phyloP scores from a whole-genome alignment of 345 rosid species.

The Rhodamnia rubescens region DNA sequence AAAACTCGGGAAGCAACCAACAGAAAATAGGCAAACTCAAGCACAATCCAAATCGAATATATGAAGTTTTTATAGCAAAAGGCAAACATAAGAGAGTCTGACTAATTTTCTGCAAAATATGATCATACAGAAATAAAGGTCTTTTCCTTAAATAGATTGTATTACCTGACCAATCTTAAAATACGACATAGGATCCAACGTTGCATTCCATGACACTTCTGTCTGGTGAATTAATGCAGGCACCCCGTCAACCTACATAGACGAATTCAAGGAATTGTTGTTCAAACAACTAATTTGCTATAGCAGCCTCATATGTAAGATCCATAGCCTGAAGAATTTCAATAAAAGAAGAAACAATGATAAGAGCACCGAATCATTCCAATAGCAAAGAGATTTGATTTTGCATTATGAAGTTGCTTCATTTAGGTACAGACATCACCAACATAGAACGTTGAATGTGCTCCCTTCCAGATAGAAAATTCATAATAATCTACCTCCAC shows the following conservation, averaged over 20 bases:
- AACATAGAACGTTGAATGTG: background rate
- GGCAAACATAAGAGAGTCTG: background rate
- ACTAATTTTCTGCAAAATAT: background rate
- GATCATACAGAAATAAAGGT: background rate
- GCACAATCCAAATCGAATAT: background rate
- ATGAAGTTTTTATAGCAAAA: background rate
- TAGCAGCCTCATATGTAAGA: background rate
- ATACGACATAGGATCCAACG: constrained; percentile 74
- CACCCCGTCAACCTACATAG: constrained; percentile 63
- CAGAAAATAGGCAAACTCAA: background rate
- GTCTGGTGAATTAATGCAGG: constrained; percentile 87
- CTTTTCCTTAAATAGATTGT: background rate
- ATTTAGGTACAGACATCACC: background rate
- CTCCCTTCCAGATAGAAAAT: background rate
- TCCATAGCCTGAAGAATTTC: too few relatives aligned
- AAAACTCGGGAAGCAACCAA: background rate
- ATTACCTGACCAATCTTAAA: constrained; percentile 86
- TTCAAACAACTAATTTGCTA: background rate
- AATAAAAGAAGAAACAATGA: too few relatives aligned
- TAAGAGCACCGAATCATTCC: background rate
- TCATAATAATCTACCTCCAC: constrained; percentile 52
- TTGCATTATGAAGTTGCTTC: background rate
- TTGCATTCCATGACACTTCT: constrained; percentile 96
- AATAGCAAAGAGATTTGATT: background rate
- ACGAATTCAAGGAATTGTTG: background rate